Percentiles rank a stretch among this genome's conserved stretches.
Evolutionary conservation across 768 basidiomycete genomes (phyloP).

Genomic region (Pleurotus citrinopileatus): DNA sequence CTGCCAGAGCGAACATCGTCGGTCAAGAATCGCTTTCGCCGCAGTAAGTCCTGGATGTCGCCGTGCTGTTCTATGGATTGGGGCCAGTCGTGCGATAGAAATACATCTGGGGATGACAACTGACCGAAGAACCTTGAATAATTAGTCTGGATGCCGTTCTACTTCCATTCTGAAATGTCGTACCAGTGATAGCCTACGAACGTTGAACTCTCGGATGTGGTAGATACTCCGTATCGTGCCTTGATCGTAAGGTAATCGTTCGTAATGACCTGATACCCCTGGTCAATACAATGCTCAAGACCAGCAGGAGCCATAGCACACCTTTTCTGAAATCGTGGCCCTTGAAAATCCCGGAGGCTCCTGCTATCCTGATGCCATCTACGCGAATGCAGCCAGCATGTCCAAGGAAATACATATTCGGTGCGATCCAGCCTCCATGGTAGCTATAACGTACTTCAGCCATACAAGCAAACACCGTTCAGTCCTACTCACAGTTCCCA

Average conservation of each 20-base stretch:
- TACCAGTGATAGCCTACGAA: slow-evolving; percentile 76
- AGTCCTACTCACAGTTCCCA: slow-evolving; percentile 78
- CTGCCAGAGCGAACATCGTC: slow-evolving; percentile 62
- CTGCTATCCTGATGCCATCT: slow-evolving; percentile 85
- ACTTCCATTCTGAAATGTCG: slow-evolving; percentile 1
- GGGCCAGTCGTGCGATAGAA: slow-evolving; percentile 98
- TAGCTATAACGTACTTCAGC: slow-evolving; percentile 47
- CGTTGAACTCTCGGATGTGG: slow-evolving; percentile 84
- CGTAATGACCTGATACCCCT: slow-evolving; percentile 60
- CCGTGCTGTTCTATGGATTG: slow-evolving; percentile 80
- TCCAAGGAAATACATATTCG: slow-evolving; percentile 95
- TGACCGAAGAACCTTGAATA: no score
- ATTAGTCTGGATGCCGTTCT: no score
- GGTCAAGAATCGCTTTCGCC: slow-evolving; percentile 75
- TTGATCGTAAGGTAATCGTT: slow-evolving; percentile 77
- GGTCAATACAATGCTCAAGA: neutral
- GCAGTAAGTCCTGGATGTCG: slow-evolving; percentile 59
- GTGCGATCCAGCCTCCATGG: slow-evolving; percentile 96
- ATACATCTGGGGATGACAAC: slow-evolving; percentile 67
- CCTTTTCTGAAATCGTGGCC: slow-evolving; percentile 69
- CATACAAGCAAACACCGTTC: neutral
- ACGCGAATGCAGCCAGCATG: slow-evolving; percentile 86
- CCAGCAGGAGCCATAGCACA: slow-evolving; percentile 21
- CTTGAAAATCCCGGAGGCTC: slow-evolving; percentile 92
- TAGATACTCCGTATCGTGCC: slow-evolving; percentile 80